A percentile compares a stretch with the other conserved stretches of the same genome.
Evolutionary conservation across 495 filamentous ascomycete species (phyloP).

Genomic region (Aspergillus mulundensis): DNA sequence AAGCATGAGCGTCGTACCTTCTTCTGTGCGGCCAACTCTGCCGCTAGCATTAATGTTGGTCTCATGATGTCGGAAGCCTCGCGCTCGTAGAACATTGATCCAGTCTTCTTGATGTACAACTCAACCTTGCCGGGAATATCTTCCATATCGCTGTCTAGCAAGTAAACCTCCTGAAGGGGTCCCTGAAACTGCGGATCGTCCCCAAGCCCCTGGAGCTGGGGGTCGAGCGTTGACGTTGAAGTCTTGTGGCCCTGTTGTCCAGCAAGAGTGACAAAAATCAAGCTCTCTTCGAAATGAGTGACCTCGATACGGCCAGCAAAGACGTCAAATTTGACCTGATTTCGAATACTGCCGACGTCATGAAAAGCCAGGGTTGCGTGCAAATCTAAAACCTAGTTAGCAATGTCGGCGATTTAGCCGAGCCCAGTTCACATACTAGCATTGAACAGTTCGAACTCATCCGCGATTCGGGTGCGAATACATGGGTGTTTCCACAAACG

Average conservation of each 20-base stretch:
- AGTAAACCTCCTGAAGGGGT: slow-evolving; percentile 43
- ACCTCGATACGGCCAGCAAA: slow-evolving; percentile 62
- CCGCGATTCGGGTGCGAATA: slow-evolving; percentile 68
- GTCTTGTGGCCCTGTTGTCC: slow-evolving; percentile 44
- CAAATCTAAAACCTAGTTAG: slow-evolving; percentile 42
- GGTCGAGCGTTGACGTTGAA: slow-evolving; percentile 45
- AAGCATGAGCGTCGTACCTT: slow-evolving; percentile 31
- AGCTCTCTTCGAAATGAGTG: slow-evolving; percentile 61
- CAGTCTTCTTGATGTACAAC: slow-evolving; percentile 62
- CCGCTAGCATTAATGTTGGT: slow-evolving; percentile 58
- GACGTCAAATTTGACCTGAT: slow-evolving; percentile 51
- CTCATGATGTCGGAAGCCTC: slow-evolving; percentile 67
- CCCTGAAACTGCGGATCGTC: slow-evolving; percentile 42
- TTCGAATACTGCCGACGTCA: slow-evolving; percentile 57
- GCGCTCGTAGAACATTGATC: slow-evolving; percentile 56
- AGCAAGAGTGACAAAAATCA: slow-evolving; percentile 48
- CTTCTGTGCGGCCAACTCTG: slow-evolving; percentile 49
- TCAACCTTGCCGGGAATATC: slow-evolving; percentile 66
- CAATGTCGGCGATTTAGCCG: background rate
- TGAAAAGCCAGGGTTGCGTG: slow-evolving; percentile 66
- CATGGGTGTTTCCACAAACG: slow-evolving; percentile 79
- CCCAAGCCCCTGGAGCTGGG: slow-evolving; percentile 51
- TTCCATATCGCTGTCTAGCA: slow-evolving; percentile 64
- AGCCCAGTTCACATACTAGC: slow-evolving; percentile 41
- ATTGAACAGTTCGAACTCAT: slow-evolving; percentile 69